Evolutionary conservation across 805 yeast species (phyloP).

Genomic region (Phaffomyces antillensis): DNA sequence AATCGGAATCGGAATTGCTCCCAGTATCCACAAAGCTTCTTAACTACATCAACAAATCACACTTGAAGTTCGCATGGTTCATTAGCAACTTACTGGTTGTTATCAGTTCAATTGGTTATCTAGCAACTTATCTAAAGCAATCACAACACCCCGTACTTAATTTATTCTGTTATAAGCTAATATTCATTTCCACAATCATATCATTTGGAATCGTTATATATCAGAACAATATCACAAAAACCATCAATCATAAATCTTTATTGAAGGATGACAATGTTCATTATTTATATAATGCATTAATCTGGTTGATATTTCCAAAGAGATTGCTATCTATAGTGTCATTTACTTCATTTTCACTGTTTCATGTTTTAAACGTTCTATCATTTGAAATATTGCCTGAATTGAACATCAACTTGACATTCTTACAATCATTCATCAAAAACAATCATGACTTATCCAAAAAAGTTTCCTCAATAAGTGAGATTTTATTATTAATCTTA

Average conservation of each 20-base stretch:
- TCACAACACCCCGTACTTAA: constrained; percentile 29
- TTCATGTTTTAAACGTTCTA: constrained; percentile 72
- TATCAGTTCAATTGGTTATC: constrained; percentile 32
- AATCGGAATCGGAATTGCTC: no score
- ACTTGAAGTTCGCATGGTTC: constrained; percentile 75
- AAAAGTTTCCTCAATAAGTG: constrained; percentile 53
- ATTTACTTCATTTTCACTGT: constrained; percentile 67
- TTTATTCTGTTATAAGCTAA: constrained; percentile 45
- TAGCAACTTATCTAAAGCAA: constrained; percentile 22
- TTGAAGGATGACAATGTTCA: constrained; percentile 64
- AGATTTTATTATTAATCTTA: constrained; percentile 36
- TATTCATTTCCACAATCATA: constrained; percentile 56
- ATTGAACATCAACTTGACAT: constrained; percentile 32
- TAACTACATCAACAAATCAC: constrained; percentile 10
- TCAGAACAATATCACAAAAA: constrained; percentile 35
- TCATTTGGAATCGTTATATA: constrained; percentile 72
- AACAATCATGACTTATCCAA: constrained; percentile 53
- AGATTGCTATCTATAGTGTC: constrained; percentile 63
- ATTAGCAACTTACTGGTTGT: constrained; percentile 47
- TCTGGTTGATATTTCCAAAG: constrained; percentile 51
- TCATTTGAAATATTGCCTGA: constrained; percentile 63
- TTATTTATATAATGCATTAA: constrained; percentile 52
- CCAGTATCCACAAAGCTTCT: neutral
- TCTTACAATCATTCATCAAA: constrained; percentile 35
- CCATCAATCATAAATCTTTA: constrained; percentile 20